A percentile compares a stretch with the other conserved stretches of the same genome.
phyloP scores from a whole-genome alignment of 306 rosid species.

The Aeschynomene evenia region DNA sequence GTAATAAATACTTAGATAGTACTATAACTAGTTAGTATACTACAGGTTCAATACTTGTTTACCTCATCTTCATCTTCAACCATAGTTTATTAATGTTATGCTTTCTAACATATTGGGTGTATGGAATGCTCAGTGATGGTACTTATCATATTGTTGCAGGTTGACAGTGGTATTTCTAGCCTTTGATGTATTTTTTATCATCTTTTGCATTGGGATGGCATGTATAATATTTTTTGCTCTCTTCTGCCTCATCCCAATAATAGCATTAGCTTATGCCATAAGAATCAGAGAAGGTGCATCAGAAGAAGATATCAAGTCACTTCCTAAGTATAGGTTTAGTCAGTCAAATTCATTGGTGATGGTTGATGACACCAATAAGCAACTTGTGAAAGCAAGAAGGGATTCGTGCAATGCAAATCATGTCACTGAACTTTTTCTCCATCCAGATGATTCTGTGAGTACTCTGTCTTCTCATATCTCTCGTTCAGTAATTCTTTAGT shows the following conservation, averaged over 20 bases:
- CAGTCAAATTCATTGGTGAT: conserved; percentile 44
- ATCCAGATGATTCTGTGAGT: conserved; percentile 86
- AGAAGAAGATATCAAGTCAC: conserved; percentile 70
- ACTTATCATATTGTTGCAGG: conserved; percentile 52
- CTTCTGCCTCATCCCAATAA: conserved; percentile 66
- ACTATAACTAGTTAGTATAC: neutral
- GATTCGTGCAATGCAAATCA: conserved; percentile 42
- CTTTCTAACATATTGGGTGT: neutral
- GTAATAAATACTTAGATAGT: neutral
- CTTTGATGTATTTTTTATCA: conserved; percentile 72
- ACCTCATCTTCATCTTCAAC: conserved; percentile 28
- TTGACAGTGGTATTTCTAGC: conserved; percentile 85
- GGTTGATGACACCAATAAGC: conserved; percentile 43
- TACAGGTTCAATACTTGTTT: neutral
- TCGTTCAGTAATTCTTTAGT: neutral
- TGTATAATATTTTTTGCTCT: conserved; percentile 69
- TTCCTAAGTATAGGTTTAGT: conserved; percentile 68
- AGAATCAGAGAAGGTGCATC: conserved; percentile 78
- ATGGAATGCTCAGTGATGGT: conserved; percentile 2
- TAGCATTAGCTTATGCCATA: conserved; percentile 75
- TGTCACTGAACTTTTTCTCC: conserved; percentile 52
- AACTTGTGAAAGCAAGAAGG: conserved; percentile 26
- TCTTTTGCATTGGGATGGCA: conserved; percentile 78
- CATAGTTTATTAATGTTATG: neutral
- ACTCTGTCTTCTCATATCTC: conserved; percentile 27